phyloP scores from a whole-genome alignment of 441 rosid genomes.

The Geranium incanum region DNA sequence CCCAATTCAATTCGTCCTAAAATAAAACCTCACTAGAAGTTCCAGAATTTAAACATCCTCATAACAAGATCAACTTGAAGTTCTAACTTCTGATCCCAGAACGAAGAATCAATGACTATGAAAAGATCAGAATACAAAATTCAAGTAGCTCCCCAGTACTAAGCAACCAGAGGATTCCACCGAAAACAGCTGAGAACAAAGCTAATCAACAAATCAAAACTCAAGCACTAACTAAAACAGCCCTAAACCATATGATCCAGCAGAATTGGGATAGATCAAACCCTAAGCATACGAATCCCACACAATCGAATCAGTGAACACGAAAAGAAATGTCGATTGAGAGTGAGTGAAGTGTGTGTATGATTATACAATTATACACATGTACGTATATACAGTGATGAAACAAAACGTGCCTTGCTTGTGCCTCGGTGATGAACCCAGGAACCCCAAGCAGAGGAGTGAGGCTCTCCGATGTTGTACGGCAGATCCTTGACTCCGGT shows the following conservation, averaged over 20 bases:
- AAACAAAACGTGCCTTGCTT: constrained; percentile 47
- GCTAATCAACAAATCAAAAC: not conserved
- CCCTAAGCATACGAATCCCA: not conserved
- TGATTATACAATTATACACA: no score
- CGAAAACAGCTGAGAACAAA: not conserved
- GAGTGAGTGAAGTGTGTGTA: not conserved
- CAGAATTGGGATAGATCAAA: constrained; percentile 16
- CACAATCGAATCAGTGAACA: not conserved
- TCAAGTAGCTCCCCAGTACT: not conserved
- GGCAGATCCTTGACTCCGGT: constrained; percentile 93
- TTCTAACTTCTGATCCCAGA: not conserved
- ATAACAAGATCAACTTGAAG: not conserved
- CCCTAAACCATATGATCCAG: not conserved
- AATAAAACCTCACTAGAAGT: not conserved
- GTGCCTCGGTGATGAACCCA: constrained; percentile 92
- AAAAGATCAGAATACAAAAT: not conserved
- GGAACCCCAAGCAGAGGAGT: constrained; percentile 87
- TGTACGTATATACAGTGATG: not conserved
- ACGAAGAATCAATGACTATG: not conserved
- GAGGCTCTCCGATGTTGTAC: constrained; percentile 81
- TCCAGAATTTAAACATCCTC: not conserved
- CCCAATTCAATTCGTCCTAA: not conserved
- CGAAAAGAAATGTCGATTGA: not conserved
- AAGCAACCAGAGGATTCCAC: not conserved
- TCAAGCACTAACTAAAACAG: not conserved